Percentiles rank a stretch among this genome's conserved stretches.
These are phyloP conservation scores for Mycena amicta DNA, from an alignment of 768 basidiomycete species.

Conservation along the genomic window DNA sequence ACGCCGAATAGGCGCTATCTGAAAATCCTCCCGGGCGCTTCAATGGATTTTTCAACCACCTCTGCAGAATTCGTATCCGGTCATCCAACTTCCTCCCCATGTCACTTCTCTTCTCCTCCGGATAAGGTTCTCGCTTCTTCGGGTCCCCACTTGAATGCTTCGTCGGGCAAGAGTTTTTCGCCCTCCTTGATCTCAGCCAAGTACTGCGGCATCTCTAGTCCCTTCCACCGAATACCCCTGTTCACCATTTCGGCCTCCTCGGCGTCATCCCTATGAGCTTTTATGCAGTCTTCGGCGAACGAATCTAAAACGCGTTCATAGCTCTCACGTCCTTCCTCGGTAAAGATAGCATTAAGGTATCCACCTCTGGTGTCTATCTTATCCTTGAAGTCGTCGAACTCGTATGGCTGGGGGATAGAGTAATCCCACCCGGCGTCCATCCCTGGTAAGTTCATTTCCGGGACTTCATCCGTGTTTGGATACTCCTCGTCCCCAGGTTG, in stretches of 20 bases:
- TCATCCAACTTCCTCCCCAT: not conserved
- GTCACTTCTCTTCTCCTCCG: not conserved
- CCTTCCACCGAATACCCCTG: not conserved
- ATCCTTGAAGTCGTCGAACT: constrained; percentile 10
- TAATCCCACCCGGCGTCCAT: constrained; percentile 3
- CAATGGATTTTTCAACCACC: not conserved
- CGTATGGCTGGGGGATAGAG: not conserved
- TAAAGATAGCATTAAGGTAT: not conserved
- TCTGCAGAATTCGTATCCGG: not conserved
- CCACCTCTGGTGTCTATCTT: constrained; percentile 4
- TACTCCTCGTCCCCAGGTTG: constrained; percentile 19
- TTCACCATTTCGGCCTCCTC: no score
- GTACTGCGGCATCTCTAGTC: not conserved
- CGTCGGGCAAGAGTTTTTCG: not conserved
- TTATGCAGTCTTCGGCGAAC: not conserved
- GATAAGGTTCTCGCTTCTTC: not conserved
- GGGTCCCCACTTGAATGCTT: not conserved
- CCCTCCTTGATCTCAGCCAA: not conserved
- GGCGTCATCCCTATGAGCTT: not conserved
- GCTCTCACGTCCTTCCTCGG: not conserved
- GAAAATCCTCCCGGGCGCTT: constrained; percentile 1
- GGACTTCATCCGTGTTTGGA: not conserved
- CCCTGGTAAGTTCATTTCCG: not conserved
- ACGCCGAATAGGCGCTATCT: constrained; percentile 4
- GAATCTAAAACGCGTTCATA: not conserved